These are phyloP conservation scores for Rosa persica DNA, from an alignment of 306 rosid genomes.

Conservation along the genomic window DNA sequence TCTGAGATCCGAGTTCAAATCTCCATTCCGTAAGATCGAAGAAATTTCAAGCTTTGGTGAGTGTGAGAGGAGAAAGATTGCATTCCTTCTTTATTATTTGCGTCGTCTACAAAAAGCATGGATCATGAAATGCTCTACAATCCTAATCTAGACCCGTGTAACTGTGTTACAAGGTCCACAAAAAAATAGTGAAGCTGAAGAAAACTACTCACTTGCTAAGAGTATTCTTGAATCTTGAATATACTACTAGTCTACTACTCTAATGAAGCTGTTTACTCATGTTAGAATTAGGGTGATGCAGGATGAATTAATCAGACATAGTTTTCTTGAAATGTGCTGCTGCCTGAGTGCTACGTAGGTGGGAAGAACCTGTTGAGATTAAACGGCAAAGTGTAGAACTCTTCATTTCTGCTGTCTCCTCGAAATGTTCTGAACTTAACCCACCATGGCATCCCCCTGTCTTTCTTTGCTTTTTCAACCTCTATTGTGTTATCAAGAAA, in stretches of 20 bases:
- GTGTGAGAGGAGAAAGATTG: not conserved
- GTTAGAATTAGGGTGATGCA: slow-evolving; percentile 8
- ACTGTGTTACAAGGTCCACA: slow-evolving; percentile 19
- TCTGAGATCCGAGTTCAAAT: no score
- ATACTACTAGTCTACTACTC: not conserved
- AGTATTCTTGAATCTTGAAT: slow-evolving; percentile 4
- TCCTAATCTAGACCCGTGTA: slow-evolving; percentile 21
- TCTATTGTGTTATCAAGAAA: slow-evolving; percentile 91
- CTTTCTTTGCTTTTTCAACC: slow-evolving; percentile 83
- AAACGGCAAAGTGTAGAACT: slow-evolving; percentile 88
- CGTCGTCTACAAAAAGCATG: slow-evolving; percentile 41
- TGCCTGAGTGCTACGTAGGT: slow-evolving; percentile 48
- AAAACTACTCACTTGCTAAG: not conserved
- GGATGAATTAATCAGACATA: not conserved
- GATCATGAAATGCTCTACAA: slow-evolving; percentile 33
- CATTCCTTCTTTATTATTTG: slow-evolving; percentile 17
- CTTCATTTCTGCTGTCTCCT: slow-evolving; percentile 97
- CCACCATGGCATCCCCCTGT: slow-evolving; percentile 99
- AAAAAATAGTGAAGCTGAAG: slow-evolving; percentile 26
- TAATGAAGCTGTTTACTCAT: not conserved
- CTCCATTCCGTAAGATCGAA: no score
- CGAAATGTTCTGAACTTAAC: slow-evolving; percentile 83
- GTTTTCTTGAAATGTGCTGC: not conserved
- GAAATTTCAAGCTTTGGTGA: not conserved
- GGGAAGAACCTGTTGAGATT: slow-evolving; percentile 96